Conservation (phyloP, 164 flowering plant genomes). For the Magnolia kwangsiensis region DNA sequence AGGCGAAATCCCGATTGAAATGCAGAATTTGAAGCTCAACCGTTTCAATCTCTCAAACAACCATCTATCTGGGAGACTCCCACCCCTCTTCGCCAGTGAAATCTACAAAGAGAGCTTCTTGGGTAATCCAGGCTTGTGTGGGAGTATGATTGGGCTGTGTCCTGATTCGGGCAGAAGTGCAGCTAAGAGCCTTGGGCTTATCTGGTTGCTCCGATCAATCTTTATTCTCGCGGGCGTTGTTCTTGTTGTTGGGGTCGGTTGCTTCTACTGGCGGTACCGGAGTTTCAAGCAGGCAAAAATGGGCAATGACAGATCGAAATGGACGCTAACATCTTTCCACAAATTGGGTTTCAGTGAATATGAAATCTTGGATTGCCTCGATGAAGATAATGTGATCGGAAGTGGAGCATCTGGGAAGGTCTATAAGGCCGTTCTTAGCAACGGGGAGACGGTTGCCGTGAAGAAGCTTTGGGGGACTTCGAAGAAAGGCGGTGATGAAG, state of each 20-base stretch:
- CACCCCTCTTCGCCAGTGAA: conserved; percentile 43
- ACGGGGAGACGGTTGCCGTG: conserved; percentile 68
- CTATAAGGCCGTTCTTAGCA: conserved; percentile 57
- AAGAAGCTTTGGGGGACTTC: conserved; percentile 52
- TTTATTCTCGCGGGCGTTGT: conserved; percentile 49
- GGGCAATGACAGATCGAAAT: conserved; percentile 37
- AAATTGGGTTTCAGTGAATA: conserved; percentile 58
- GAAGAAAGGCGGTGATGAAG: conserved; percentile 21
- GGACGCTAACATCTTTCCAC: conserved; percentile 63
- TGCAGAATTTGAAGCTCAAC: conserved; percentile 61
- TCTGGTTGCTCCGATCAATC: conserved; percentile 50
- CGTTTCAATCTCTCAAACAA: conserved; percentile 72
- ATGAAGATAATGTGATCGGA: conserved; percentile 70
- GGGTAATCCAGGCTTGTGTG: conserved; percentile 63
- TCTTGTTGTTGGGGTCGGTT: conserved; percentile 44
- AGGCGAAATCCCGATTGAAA: conserved; percentile 69
- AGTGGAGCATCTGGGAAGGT: conserved; percentile 71
- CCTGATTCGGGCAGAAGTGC: conserved; percentile 2
- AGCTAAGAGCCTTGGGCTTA: conserved; percentile 18
- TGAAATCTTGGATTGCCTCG: conserved; percentile 48
- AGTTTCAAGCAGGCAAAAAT: conserved; percentile 39
- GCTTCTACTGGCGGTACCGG: conserved; percentile 43
- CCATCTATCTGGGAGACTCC: conserved; percentile 55
- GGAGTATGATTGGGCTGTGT: conserved; percentile 43
- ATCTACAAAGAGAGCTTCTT: conserved; percentile 44